Evolutionary conservation across 768 basidiomycete species (phyloP), one percentile per base, ranked within the genome.

Genomic region (Suillus hirtellus): DNA sequence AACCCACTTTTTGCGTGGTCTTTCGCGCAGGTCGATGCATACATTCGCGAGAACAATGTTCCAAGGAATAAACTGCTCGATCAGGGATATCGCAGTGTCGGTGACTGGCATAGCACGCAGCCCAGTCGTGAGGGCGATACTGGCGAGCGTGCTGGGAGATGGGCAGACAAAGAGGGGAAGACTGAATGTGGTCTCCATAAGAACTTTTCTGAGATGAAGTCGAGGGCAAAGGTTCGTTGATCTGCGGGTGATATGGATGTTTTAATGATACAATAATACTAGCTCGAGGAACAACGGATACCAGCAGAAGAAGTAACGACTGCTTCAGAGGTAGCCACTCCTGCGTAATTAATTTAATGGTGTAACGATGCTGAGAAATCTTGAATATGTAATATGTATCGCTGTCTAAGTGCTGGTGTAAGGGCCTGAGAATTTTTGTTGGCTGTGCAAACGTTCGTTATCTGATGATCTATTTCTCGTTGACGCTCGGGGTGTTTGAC

Each of bases 31-130:
- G 92, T 98, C 19, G 89, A 97, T 65, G 88, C 86, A 74, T 96
- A 98, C 74, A 82, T 96, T 65, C 86, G 86, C 49, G 81, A 84
- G 64, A 86, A 98, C 76, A 77, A 85, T 52, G 95, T 98, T 1
- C 96, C 96, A 2, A 86, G 87, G 65, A 99, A 99, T 79, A 86
- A 84, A 64, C 82, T 99, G 5, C 84, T 99, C 46, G 87, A 86
- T 64, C 87, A 94, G 72, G 97, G 97, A 3, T 99, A 99, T 80
- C 90, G 89, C 69, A 95, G 93, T 71, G 87, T 99, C 66, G 97
- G 97, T 4, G 97, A 99, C 76, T 96, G 96, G 92, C 97, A 99
- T 77, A 96, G 93, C 65, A 99, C 97, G 0, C 76, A 74, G n/a
- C 82, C 75, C 68, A 88, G 87, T 64, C 88, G 85, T 0, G 80